Percentiles rank a stretch among this genome's conserved stretches.
phyloP scores from a whole-genome alignment of 1,139 yeast genomes.

The Kurtzmaniella natalensis region DNA sequence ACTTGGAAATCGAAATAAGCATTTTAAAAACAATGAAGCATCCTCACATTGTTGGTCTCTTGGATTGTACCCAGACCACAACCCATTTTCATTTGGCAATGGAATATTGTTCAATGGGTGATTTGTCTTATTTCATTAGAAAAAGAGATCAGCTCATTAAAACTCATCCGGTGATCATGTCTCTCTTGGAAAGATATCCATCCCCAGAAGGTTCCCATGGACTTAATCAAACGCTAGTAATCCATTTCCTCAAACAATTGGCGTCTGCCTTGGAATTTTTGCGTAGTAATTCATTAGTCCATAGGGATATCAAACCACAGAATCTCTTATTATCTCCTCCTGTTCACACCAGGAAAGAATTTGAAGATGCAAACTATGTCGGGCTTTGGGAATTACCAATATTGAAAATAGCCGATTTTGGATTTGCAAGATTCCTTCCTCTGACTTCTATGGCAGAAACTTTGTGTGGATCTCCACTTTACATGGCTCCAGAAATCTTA shows the following conservation, averaged over 20 bases:
- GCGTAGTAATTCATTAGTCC: constrained; percentile 79
- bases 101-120: constrained; percentile 97
- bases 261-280: constrained; percentile 80
- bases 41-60: constrained; percentile 84
- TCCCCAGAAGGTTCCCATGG: constrained; percentile 77
- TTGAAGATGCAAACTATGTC: constrained; percentile 53
- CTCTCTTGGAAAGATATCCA: constrained; percentile 77
- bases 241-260: constrained; percentile 83
- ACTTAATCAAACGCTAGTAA: constrained; percentile 68
- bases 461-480: constrained; percentile 91
- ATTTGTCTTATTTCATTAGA: constrained; percentile 79
- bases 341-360: constrained; percentile 55
- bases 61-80: constrained; percentile 77
- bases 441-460: constrained; percentile 94
- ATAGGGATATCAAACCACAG: constrained; percentile 93
- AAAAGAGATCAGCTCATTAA: constrained; percentile 66
- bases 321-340: constrained; percentile 80
- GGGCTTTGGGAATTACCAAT: constrained; percentile 89
- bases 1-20: constrained; percentile 84
- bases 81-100: constrained; percentile 86
- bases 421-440: constrained; percentile 92
- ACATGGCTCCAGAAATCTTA: constrained; percentile 97
- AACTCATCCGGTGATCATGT: constrained; percentile 75
- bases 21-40: constrained; percentile 83
- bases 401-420: constrained; percentile 92